Evolutionary conservation across 345 rosid species (phyloP), one percentile per base, ranked within the genome.

Genomic region (Erodium maritimum): DNA sequence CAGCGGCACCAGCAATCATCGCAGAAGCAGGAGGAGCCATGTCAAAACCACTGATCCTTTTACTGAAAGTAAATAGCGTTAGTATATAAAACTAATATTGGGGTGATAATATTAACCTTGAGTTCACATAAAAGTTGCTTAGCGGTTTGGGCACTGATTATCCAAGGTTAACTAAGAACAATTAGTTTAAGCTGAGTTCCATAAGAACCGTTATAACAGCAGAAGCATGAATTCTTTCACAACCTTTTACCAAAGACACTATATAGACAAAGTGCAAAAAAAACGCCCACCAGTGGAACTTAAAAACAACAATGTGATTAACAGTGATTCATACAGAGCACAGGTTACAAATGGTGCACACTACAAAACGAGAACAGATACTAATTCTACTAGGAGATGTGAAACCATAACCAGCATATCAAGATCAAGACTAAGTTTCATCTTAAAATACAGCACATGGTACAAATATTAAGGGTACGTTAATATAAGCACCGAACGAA

Each of bases 11-110:
- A 67, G 84, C 77, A 62, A 86, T 37, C 86, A 87, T 67, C 69
- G 97, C 87, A 61, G 95, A 78, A 70, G 85, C 71, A 63, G 91
- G 87, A 75, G 94, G 96, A 24, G 95, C 93, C 95, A 83, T 85
- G 72, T 94, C 99, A 58, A 85, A 85, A 60, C 91, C 94, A 71
- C 96, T 83, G 56, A 78, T 76, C 52, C 94, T 74, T 77, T 83
- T 87, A 73, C 96, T 91, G 85, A 56, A 78, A 72, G 52, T 17
- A 58, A n/a, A 69, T 8, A 63, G 17, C 5, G 58, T 75, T 62
- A 78, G 63, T 1, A 60, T 55, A 34, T 34, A 21, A 52, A 65
- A 17, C 29, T 0, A n/a, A 18, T 17, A 50, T 20, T 12, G 48
- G 54, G 20, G 56, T 20, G 56, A 20, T 16, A 54, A 20, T 23